Evolutionary conservation across 2,329 filamentous ascomycete genomes (phyloP).

Genomic region (Ceratocystis huliohia): DNA sequence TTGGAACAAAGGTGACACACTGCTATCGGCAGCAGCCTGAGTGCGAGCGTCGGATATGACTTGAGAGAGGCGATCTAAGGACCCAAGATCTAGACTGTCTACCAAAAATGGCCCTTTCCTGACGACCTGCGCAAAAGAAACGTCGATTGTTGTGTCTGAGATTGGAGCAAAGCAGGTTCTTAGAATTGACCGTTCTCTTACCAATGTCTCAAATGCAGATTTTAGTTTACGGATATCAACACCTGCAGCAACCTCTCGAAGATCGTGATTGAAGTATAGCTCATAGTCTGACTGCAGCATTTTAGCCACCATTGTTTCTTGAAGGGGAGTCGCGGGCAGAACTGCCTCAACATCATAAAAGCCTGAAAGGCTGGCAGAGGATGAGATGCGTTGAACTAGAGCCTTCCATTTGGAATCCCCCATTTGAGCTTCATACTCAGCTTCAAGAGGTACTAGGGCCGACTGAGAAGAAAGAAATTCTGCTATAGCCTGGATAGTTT

Average conservation of each 20-base stretch:
- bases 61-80: not conserved
- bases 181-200: constrained; percentile 54
- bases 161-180: constrained; percentile 61
- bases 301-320: constrained; percentile 74
- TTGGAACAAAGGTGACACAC: constrained; percentile 35
- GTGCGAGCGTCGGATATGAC: constrained; percentile 30
- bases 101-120: constrained; percentile 20
- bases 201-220: constrained; percentile 48
- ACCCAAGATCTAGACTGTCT: not conserved
- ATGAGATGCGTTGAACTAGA: not conserved
- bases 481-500: constrained; percentile 52
- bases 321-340: constrained; percentile 66
- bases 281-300: constrained; percentile 64
- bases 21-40: constrained; percentile 30
- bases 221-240: constrained; percentile 46
- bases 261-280: constrained; percentile 76
- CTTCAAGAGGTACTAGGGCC: not conserved
- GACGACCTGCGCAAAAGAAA: constrained; percentile 40
- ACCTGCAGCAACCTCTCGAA: constrained; percentile 46
- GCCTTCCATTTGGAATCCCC: not conserved
- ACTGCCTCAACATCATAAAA: constrained; percentile 39
- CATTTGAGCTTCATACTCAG: constrained; percentile 23
- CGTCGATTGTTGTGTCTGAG: constrained; percentile 43
- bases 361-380: not conserved
- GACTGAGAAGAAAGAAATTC: not conserved